Conservation (phyloP, 768 basidiomycete genomes). For the Coprinopsis cinerea region DNA sequence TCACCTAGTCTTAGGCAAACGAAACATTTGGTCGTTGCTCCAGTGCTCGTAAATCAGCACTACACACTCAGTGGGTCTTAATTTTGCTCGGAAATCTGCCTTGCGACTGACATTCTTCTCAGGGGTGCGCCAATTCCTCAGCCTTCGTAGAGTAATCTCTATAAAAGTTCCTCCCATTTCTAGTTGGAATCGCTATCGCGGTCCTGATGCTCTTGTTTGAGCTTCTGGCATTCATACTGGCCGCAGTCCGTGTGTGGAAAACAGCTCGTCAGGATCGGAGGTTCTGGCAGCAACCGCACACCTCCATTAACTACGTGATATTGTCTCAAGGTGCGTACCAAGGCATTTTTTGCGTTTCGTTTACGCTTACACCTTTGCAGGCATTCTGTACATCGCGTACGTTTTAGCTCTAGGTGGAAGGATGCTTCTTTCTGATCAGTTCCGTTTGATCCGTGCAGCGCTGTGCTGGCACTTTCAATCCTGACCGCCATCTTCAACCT, state of each 20-base stretch:
- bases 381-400: constrained; percentile 7
- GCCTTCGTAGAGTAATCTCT: too few species aligned
- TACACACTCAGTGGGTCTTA: too few species aligned
- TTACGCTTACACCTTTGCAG: neutral
- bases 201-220: constrained; percentile 6
- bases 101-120: too few species aligned
- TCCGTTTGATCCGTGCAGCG: neutral
- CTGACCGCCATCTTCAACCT: constrained; percentile 3
- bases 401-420: neutral
- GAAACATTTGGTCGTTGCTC: too few species aligned
- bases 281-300: neutral
- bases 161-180: too few species aligned
- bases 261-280: constrained; percentile 2
- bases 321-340: constrained; percentile 7
- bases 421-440: neutral
- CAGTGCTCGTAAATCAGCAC: too few species aligned
- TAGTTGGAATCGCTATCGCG: constrained; percentile 5
- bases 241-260: constrained; percentile 5
- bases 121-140: too few species aligned
- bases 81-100: too few species aligned
- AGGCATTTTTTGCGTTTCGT: neutral
- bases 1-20: too few species aligned
- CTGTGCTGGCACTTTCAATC: constrained; percentile 1
- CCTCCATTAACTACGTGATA: constrained; percentile 7
- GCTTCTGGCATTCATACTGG: constrained; percentile 2